These are phyloP conservation scores for Colletotrichum salicis DNA, from an alignment of 2,329 filamentous ascomycete species.

Conservation along the genomic window DNA sequence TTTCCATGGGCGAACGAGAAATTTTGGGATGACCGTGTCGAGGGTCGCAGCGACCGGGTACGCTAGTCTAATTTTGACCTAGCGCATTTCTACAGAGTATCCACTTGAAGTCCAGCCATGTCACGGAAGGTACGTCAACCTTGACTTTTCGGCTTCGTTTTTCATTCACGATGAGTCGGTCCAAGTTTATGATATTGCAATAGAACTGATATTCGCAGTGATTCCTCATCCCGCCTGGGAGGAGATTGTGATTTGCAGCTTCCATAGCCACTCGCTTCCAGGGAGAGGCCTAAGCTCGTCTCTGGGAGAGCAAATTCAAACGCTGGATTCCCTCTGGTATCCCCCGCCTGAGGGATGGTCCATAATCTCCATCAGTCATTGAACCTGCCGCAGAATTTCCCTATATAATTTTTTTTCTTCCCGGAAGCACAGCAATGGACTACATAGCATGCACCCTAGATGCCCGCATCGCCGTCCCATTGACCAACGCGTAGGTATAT, in stretches of 20 bases:
- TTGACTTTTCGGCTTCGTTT: neutral
- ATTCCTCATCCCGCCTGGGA: neutral
- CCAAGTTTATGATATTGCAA: neutral
- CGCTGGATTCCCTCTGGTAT: neutral
- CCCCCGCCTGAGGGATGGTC: neutral
- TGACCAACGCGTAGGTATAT: constrained; percentile 33
- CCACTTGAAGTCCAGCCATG: neutral
- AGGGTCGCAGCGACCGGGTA: neutral
- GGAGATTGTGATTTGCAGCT: neutral
- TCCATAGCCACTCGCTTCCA: neutral
- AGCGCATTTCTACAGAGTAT: neutral
- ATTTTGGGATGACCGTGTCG: constrained; percentile 23
- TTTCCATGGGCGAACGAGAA: neutral
- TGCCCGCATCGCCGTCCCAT: constrained; percentile 3
- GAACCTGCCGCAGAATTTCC: constrained; percentile 3
- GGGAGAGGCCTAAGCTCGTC: constrained; percentile 14
- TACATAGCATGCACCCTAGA: neutral
- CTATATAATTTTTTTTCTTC: constrained; percentile 10
- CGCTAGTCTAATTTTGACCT: constrained; percentile 12
- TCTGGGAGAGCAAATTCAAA: neutral
- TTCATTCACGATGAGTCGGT: neutral
- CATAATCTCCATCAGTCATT: constrained; percentile 4
- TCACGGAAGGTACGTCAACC: neutral
- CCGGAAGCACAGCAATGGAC: constrained; percentile 9
- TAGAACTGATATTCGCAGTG: neutral